Evolutionary conservation across 2,329 filamentous ascomycete genomes (phyloP).

Genomic region (Microcyclosporella mali): DNA sequence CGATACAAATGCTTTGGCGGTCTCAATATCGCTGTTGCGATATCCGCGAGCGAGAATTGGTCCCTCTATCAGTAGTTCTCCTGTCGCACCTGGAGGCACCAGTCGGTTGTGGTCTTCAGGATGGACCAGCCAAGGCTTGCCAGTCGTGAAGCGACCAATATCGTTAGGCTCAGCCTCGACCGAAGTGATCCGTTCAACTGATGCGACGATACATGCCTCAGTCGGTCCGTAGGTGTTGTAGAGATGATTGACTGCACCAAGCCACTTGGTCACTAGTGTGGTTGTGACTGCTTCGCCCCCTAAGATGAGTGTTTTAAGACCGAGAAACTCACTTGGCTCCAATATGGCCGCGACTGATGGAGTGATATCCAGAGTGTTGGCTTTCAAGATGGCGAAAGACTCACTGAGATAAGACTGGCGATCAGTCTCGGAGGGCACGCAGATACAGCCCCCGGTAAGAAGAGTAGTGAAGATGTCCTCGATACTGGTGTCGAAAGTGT

Average conservation of each 20-base stretch:
- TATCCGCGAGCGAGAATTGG: slow-evolving; percentile 38
- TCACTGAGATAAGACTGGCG: neutral
- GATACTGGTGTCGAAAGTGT: slow-evolving; percentile 1
- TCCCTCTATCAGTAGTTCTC: slow-evolving; percentile 45
- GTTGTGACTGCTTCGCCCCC: slow-evolving; percentile 5
- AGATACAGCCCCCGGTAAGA: neutral
- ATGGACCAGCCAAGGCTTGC: slow-evolving; percentile 27
- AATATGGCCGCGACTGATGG: slow-evolving; percentile 6
- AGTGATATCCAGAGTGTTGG: slow-evolving; percentile 2
- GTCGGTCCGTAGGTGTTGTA: slow-evolving; percentile 7
- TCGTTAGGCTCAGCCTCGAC: no score
- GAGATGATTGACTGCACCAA: neutral
- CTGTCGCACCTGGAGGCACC: slow-evolving; percentile 40
- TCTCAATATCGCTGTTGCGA: slow-evolving; percentile 28
- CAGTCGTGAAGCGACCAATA: neutral
- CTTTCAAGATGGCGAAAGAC: neutral
- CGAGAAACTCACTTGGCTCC: slow-evolving; percentile 2
- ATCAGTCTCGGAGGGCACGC: slow-evolving; percentile 1
- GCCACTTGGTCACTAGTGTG: slow-evolving; percentile 2
- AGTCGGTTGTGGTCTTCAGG: slow-evolving; percentile 24
- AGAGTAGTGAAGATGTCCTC: slow-evolving; percentile 2
- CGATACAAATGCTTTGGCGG: slow-evolving; percentile 25
- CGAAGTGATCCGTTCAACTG: no score
- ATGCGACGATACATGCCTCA: slow-evolving; percentile 7
- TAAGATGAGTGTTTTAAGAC: slow-evolving; percentile 4